Evolutionary conservation across 805 yeast genomes (phyloP), one percentile per base, ranked within the genome.

Genomic region (Candida peoriensis): DNA sequence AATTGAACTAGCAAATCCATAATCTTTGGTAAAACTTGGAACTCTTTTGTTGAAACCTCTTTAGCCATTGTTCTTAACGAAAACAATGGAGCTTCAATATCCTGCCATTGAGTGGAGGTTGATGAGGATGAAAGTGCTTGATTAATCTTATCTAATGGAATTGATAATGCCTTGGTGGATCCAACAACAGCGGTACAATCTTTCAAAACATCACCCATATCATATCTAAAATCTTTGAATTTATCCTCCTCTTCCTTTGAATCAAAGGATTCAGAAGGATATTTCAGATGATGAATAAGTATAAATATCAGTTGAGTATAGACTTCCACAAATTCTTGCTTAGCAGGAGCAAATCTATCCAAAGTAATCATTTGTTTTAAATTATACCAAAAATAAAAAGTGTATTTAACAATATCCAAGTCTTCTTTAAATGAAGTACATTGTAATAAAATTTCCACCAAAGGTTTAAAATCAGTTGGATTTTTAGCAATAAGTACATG

Each of bases 171-270:
- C 26, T 60, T 64, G 8, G 73, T 61, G 3, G 94, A 69, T 1
- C 97, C 97, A 28, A 86, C 78, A 4, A 93, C 90, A 2, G 85
- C 84, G 48, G 97, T 85, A 64, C 97, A 88, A 55, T 88, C 95
- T 54, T 94, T 94, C 42, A 93, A 64, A n/a, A 90, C 96, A 57
- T 93, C 97, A 24, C 97, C 97, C 84, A 93, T 85, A 37, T 87
- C 96, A 60, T 93, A 93, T 52, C 99, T 72, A 61, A 90, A 93
- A 39, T 87, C 94, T 51, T 85, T 79, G 57, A 93, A 93, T 58
- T 87, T 85, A 54, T 94, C 98, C 54, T 88, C 95, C 36, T 76
- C 82, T 54, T 87, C 96, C 45, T 84, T 87, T 28, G 72, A 70
- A 18, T 70, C 69, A 49, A 90, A 90, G 14, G 78, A 54, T 33